Conservation (phyloP, 257 asterid genomes). For the Salvia miltiorrhiza region DNA sequence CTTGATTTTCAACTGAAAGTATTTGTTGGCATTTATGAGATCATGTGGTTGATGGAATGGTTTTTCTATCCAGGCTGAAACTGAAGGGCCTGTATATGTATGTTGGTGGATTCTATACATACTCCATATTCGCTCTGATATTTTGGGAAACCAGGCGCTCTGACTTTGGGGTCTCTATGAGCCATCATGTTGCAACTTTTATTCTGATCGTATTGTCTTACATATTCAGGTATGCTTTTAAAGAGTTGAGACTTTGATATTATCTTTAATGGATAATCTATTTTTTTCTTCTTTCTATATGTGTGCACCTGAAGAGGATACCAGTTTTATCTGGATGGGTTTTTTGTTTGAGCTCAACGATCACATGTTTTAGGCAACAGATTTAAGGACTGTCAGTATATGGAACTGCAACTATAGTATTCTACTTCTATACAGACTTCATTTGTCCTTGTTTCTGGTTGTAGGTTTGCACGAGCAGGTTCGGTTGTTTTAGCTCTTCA, state of each 20-base stretch:
- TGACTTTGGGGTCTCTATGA: conserved; percentile 96
- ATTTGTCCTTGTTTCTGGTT: conserved; percentile 9
- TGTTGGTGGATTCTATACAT: conserved; percentile 83
- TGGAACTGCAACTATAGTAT: not conserved
- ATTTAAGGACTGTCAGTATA: not conserved
- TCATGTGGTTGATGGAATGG: conserved; percentile 17
- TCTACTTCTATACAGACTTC: not conserved
- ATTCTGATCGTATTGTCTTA: conserved; percentile 79
- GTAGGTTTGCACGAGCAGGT: conserved; percentile 92
- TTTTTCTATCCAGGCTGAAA: conserved; percentile 61
- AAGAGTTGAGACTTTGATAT: conserved; percentile 20
- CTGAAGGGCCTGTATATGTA: conserved; percentile 89
- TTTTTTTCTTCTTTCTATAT: not conserved
- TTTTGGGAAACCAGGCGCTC: conserved; percentile 99
- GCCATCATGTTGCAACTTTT: conserved; percentile 91
- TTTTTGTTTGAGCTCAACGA: not conserved
- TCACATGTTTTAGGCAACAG: not conserved
- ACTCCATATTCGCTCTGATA: conserved; percentile 90
- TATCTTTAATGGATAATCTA: not conserved
- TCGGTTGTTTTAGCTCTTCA: conserved; percentile 92
- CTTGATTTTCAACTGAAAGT: not conserved
- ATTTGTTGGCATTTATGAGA: not conserved
- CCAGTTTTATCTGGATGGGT: not conserved
- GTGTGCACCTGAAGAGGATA: not conserved
- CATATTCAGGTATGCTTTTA: conserved; percentile 58